Evolutionary conservation across 805 yeast genomes (phyloP), one percentile per base, ranked within the genome.

Genomic region (Yamadazyma akitaensis): DNA sequence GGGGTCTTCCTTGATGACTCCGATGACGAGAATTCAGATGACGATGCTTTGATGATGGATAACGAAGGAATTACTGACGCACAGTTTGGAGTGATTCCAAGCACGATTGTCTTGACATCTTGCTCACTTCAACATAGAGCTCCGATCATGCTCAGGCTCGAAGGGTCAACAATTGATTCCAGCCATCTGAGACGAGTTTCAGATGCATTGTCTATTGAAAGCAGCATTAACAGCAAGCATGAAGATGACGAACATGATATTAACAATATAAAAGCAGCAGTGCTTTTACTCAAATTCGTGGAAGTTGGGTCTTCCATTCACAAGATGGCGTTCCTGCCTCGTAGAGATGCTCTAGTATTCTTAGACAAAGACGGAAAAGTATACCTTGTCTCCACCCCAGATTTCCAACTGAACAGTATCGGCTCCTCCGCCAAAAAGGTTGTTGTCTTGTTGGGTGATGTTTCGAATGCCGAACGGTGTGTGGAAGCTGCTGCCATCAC

Each of bases 41-140:
- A 60, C 31, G 56, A 53, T 42, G 61, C 61, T 25, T 50, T 63
- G 37, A 67, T 67, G 72, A 66, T 85, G 53, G 95, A 88, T 50
- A 81, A 88, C 47, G 97, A 91, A 60, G 97, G 97, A 2, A 88
- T 92, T 33, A 92, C 98, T 0, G 87, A 83, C 51, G 51, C 41
- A n/a, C 77, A 78, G 46, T 85, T 90, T 61, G 75, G 75, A 2
- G 52, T 57, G 12, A 56, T 60, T 6, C 60, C 75, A 19, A 70
- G 71, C 50, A 63, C 72, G 8, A 51, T 72, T 6, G 49, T 71
- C 7, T 44, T 71, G n/a, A 59, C 75, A 0, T 64, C 70, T 16
- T 68, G 73, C 35, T 65, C 74, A 9, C 58, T 71, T 40, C 64
- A 64, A 28, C 54, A 54, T 38, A 49, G 67, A 19, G 68, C 71